Evolutionary conservation across 169 alveolate genomes (phyloP).

Genomic region (Perkinsus chesapeaki): DNA sequence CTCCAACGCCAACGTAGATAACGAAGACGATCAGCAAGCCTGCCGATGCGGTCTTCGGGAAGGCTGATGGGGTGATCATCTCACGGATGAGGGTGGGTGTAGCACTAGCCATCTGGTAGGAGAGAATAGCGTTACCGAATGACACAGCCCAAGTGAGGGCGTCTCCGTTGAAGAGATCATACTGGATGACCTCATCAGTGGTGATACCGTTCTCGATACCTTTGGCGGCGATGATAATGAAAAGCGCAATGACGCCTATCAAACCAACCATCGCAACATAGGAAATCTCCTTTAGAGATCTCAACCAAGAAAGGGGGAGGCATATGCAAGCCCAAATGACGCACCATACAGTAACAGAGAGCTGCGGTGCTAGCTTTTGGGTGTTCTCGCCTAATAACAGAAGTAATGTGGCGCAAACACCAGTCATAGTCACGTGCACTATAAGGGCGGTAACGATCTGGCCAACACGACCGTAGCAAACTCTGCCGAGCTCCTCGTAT

Average conservation of each 20-base stretch:
- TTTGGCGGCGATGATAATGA: not conserved
- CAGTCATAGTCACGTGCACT: not conserved
- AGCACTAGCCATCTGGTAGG: not conserved
- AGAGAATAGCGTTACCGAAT: not conserved
- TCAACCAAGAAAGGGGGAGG: not conserved
- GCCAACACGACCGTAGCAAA: not conserved
- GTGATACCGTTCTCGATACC: not conserved
- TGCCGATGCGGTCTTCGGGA: not conserved
- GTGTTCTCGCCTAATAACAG: not conserved
- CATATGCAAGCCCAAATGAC: not conserved
- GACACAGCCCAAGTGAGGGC: not conserved
- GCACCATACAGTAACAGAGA: not conserved
- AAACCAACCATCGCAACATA: not conserved
- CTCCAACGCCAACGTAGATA: not conserved
- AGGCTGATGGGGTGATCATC: not conserved
- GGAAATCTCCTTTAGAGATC: not conserved
- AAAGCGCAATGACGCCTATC: not conserved
- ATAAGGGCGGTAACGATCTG: not conserved
- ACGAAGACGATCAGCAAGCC: not conserved
- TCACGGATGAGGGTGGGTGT: not conserved
- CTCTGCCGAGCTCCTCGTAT: conserved; percentile 1
- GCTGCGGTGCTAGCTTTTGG: not conserved
- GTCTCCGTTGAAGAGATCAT: not conserved
- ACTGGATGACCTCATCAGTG: not conserved
- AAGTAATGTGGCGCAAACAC: not conserved